phyloP scores from a whole-genome alignment of 2,329 filamentous ascomycete genomes.

The Microcyclosporella mali region DNA sequence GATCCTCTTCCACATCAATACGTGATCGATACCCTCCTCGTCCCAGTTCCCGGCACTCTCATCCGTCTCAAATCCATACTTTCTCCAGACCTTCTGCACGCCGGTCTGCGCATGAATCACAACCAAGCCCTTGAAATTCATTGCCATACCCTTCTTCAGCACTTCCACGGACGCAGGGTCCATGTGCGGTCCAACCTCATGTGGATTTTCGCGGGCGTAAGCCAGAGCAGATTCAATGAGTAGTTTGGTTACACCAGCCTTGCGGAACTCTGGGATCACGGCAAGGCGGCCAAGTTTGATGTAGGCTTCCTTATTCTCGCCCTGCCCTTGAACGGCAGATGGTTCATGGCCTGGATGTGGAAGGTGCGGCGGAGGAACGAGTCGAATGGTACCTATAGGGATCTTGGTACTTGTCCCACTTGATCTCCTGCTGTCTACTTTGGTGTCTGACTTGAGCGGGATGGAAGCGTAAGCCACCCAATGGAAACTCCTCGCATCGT shows the following conservation, averaged over 20 bases:
- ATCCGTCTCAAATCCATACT: constrained; percentile 68
- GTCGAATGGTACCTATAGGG: constrained; percentile 68
- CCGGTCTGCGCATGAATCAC: constrained; percentile 72
- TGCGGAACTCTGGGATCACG: constrained; percentile 47
- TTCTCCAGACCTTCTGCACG: constrained; percentile 60
- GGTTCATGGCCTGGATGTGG: constrained; percentile 38
- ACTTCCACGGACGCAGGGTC: constrained; percentile 30
- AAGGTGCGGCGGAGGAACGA: constrained; percentile 72
- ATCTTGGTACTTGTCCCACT: constrained; percentile 38
- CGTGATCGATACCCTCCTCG: constrained; percentile 78
- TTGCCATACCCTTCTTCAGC: constrained; percentile 27
- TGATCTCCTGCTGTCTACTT: constrained; percentile 32
- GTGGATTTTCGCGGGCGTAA: constrained; percentile 61
- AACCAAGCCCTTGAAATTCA: constrained; percentile 66
- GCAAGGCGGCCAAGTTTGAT: constrained; percentile 76
- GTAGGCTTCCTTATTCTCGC: constrained; percentile 60
- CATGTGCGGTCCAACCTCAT: constrained; percentile 36
- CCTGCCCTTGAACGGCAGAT: constrained; percentile 38
- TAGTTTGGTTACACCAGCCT: constrained; percentile 54
- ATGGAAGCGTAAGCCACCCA: constrained; percentile 77
- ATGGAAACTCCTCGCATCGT: constrained; percentile 74
- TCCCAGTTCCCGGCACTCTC: constrained; percentile 68
- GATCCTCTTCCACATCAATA: constrained; percentile 69
- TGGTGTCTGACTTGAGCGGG: constrained; percentile 30
- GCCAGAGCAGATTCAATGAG: constrained; percentile 61